These are phyloP conservation scores for Monosporascus sp. DNA, from an alignment of 2,329 filamentous ascomycete species.

Conservation along the genomic window DNA sequence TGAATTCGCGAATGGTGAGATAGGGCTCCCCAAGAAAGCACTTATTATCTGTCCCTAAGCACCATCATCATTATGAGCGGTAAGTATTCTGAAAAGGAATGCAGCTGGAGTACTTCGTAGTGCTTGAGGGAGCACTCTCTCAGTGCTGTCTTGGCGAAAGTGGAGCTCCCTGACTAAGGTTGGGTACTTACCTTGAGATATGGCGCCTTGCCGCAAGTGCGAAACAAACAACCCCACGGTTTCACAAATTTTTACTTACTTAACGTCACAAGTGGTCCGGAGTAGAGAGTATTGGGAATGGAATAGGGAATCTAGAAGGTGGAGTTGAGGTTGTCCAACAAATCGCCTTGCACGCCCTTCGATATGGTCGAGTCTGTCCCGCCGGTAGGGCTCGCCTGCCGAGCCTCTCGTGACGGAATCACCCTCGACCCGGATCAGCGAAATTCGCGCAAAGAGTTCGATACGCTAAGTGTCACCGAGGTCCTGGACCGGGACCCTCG, in stretches of 20 bases:
- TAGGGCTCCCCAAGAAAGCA: too few species aligned
- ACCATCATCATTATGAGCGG: too few species aligned
- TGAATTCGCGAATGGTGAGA: too few species aligned
- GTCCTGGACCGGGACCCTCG: slow-evolving; percentile 32
- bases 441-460: slow-evolving; percentile 15
- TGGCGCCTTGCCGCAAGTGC: too few species aligned
- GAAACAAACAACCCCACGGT: too few species aligned
- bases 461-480: slow-evolving; percentile 20
- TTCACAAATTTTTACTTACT: background rate
- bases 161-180: too few species aligned
- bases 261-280: background rate
- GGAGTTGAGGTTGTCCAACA: background rate
- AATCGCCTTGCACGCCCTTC: background rate
- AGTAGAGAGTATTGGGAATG: background rate
- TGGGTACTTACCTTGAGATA: too few species aligned
- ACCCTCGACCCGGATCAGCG: slow-evolving; percentile 1
- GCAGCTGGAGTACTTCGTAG: too few species aligned
- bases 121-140: too few species aligned
- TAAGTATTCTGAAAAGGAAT: too few species aligned
- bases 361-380: background rate
- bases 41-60: too few species aligned
- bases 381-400: background rate
- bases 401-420: background rate
- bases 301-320: background rate
- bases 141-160: too few species aligned